Evolutionary conservation across 1,284 basidiomycete genomes (phyloP), one percentile per base, ranked within the genome.

Genomic region (Pseudozyma pruni): DNA sequence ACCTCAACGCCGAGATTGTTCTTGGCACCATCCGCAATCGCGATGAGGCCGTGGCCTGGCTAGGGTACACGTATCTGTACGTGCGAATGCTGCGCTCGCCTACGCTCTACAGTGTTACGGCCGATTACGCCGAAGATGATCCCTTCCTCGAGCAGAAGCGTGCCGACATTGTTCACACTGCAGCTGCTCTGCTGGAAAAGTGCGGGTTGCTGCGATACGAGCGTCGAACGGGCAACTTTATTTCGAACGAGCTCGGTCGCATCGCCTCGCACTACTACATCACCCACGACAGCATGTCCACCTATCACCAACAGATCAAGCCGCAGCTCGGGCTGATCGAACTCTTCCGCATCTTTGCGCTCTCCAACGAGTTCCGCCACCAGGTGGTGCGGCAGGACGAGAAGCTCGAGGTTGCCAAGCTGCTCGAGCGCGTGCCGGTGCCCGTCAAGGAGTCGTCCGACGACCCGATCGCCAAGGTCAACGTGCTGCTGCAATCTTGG

Each of bases 211-310:
- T 98, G 84, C 94, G 94, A 80, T 98, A 98, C 83, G 94, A 98
- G 78, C 89, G 94, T 5, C 86, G 89, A 8, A 89, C 90, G 1
- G 95, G 96, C 27, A 86, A 91, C 19, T 94, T 99, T 86, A 90
- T 58, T 9, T 60, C 75, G 35, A 81, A 81, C 54, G 80, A 81
- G 60, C 74, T 98, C 1, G 95, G 96, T 27, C 88, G 92, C 16
- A 98, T 98, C 76, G 94, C 94, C 0, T 95, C 93, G 22, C 91
- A 98, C 83, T 98, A 94, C 84, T 98, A 98, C 81, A 91, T 98
- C 70, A 92, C 94, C 0, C 91, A 98, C 83, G 90, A 90, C 75
- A 97, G 93, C 57, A 98, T 98, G 96, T 88, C 91, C 71, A 91
- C 91, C 0, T 98, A 98, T 84, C 97, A 97, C 83, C 92, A 96